Conservation (phyloP, 768 basidiomycete genomes). For the Favolaschia claudopus region DNA sequence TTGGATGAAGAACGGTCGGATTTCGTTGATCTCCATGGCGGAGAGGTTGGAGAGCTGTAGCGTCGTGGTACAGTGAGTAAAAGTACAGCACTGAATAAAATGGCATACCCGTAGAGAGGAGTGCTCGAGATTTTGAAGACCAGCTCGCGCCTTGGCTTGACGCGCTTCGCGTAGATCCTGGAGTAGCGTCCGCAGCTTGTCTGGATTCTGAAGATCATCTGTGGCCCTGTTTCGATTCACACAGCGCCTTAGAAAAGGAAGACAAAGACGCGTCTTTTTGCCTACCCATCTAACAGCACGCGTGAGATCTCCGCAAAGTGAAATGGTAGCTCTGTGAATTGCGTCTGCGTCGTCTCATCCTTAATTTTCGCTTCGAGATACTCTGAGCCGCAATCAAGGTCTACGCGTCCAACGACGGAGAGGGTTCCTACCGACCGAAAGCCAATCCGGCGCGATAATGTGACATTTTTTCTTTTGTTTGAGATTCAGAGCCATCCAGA, state of each 20-base stretch:
- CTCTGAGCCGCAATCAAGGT: constrained; percentile 54
- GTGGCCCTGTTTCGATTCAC: constrained; percentile 65
- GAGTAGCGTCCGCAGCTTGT: constrained; percentile 82
- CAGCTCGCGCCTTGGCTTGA: constrained; percentile 91
- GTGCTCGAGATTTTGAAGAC: constrained; percentile 81
- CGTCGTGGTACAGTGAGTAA: background rate
- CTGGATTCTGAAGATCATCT: constrained; percentile 87
- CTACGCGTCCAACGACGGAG: background rate
- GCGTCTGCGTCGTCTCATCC: constrained; percentile 75
- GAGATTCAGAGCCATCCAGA: constrained; percentile 95
- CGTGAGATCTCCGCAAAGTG: constrained; percentile 92
- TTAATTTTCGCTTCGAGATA: constrained; percentile 78
- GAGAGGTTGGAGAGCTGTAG: constrained; percentile 82
- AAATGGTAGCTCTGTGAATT: constrained; percentile 85
- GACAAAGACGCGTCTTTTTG: background rate
- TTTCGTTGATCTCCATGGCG: constrained; percentile 94
- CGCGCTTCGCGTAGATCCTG: constrained; percentile 97
- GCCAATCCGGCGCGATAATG: constrained; percentile 90
- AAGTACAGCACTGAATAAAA: constrained; percentile 2
- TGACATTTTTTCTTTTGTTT: constrained; percentile 96
- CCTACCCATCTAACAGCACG: constrained; percentile 92
- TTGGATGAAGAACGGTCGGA: constrained; percentile 86
- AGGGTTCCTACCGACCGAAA: constrained; percentile 73
- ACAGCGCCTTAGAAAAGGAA: background rate
- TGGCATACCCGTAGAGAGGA: constrained; percentile 77